phyloP scores from a whole-genome alignment of 345 rosid genomes.

The Gossypium turneri region DNA sequence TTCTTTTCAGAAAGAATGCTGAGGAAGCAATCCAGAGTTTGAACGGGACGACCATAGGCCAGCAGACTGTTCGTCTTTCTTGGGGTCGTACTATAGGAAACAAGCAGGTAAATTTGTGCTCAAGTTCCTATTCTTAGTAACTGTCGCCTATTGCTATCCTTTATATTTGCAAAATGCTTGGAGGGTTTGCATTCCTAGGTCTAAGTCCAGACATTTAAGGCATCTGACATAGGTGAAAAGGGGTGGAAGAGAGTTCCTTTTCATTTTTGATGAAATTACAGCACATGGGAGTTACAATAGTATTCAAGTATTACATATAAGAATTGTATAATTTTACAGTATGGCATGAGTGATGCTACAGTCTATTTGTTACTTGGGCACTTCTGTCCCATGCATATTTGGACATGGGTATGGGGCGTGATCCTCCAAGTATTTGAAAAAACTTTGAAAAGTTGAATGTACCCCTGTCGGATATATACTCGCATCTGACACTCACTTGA shows the following conservation, averaged over 20 bases:
- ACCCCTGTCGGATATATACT: no score
- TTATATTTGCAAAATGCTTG: neutral
- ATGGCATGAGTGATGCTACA: neutral
- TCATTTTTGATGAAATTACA: neutral
- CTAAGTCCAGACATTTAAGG: neutral
- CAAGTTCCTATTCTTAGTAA: no score
- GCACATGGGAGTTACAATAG: no score
- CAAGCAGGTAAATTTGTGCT: slow-evolving; percentile 60
- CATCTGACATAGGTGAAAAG: neutral
- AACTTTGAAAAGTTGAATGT: no score
- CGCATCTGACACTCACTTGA: no score
- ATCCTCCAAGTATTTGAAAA: no score
- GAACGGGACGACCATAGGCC: slow-evolving; percentile 77
- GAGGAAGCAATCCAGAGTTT: slow-evolving; percentile 75
- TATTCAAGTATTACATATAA: no score
- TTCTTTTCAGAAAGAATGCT: slow-evolving; percentile 62
- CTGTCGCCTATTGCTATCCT: neutral
- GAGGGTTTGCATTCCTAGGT: no score
- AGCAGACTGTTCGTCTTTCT: slow-evolving; percentile 88
- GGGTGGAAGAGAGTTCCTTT: neutral
- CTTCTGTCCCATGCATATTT: no score
- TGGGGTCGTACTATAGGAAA: slow-evolving; percentile 87
- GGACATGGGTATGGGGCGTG: no score
- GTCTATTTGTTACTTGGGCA: neutral
- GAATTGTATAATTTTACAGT: neutral